Percentiles rank a stretch among this genome's conserved stretches.
Evolutionary conservation across 2,329 filamentous ascomycete genomes (phyloP).

Genomic region (Ambrosiella cleistominuta): DNA sequence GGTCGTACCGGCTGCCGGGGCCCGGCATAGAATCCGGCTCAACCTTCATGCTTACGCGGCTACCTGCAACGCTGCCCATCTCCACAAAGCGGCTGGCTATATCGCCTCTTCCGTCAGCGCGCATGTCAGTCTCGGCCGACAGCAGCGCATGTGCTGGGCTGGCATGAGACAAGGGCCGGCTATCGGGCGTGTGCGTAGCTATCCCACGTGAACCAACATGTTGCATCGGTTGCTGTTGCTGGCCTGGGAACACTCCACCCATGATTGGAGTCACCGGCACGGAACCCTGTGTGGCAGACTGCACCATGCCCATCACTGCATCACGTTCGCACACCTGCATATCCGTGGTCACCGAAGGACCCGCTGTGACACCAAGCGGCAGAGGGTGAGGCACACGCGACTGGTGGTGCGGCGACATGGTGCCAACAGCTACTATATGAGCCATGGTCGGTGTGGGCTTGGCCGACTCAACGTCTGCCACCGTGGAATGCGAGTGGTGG

Average conservation of each 20-base stretch:
- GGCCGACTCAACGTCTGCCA: conserved; percentile 1
- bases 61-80: conserved; percentile 2
- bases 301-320: conserved; percentile 2
- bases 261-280: background rate
- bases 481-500: conserved; percentile 6
- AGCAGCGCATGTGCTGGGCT: no score
- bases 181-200: no score
- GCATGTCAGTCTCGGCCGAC: background rate
- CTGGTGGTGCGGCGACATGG: background rate
- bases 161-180: no score
- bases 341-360: background rate
- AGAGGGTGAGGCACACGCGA: conserved; percentile 1
- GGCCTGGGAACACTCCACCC: no score
- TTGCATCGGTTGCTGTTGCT: background rate
- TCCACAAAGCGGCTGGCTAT: background rate
- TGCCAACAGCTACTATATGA: background rate
- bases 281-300: conserved; percentile 2
- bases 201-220: no score
- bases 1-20: background rate
- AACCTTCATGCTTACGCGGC: conserved; percentile 9
- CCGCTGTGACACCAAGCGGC: background rate
- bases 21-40: conserved; percentile 5
- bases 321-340: background rate
- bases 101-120: background rate
- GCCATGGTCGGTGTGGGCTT: conserved; percentile 4